phyloP scores from a whole-genome alignment of 1,284 basidiomycete genomes.

The Apiotrichum brassicae region DNA sequence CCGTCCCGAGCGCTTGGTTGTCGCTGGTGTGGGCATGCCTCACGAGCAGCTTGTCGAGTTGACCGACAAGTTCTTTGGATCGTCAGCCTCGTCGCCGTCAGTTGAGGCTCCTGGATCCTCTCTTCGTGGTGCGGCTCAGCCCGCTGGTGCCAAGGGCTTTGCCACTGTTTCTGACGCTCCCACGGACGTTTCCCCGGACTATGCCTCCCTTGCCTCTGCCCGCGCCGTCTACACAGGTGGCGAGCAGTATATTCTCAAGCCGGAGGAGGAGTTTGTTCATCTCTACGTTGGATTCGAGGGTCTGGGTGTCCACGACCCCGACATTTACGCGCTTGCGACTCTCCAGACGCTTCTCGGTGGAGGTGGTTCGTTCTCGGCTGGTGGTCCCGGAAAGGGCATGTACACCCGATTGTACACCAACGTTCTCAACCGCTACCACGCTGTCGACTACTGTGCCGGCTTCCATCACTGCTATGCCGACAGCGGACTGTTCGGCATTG shows the following conservation, averaged over 20 bases:
- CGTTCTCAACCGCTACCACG: slow-evolving; percentile 89
- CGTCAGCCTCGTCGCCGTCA: slow-evolving; percentile 46
- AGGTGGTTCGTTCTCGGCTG: slow-evolving; percentile 63
- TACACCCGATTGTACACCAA: slow-evolving; percentile 96
- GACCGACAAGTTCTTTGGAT: slow-evolving; percentile 75
- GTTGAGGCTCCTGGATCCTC: slow-evolving; percentile 21
- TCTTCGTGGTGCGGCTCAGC: slow-evolving; percentile 51
- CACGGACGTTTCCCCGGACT: slow-evolving; percentile 29
- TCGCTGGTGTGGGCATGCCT: slow-evolving; percentile 86
- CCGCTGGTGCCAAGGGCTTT: slow-evolving; percentile 55
- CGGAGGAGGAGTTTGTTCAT: slow-evolving; percentile 78
- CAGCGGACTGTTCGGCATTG: slow-evolving; percentile 87
- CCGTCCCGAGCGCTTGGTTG: slow-evolving; percentile 83
- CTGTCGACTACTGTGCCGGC: slow-evolving; percentile 92
- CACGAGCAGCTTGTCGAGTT: slow-evolving; percentile 84
- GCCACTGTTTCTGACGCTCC: slow-evolving; percentile 26
- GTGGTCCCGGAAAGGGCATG: slow-evolving; percentile 98
- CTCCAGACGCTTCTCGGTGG: slow-evolving; percentile 94
- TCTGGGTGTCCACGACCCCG: slow-evolving; percentile 82
- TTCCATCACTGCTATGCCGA: slow-evolving; percentile 98
- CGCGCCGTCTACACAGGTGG: slow-evolving; percentile 80
- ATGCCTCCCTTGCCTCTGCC: slow-evolving; percentile 46
- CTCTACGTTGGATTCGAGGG: slow-evolving; percentile 91
- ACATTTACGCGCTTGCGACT: slow-evolving; percentile 89
- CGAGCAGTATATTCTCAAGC: slow-evolving; percentile 57